Percentiles rank a stretch among this genome's conserved stretches.
Evolutionary conservation across 352 stramenopile genomes (phyloP).

Genomic region (Globisporangium nodosum): DNA sequence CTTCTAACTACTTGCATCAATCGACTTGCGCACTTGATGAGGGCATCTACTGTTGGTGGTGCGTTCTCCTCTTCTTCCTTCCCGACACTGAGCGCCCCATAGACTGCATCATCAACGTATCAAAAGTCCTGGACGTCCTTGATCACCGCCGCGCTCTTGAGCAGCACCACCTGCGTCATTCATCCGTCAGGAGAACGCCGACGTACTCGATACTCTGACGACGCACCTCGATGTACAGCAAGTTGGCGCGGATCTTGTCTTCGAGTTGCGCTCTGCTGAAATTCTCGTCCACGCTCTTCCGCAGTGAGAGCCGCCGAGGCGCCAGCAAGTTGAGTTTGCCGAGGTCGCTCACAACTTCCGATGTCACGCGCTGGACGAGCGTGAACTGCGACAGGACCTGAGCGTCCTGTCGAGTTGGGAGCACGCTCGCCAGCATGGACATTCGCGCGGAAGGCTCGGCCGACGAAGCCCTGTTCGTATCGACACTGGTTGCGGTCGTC

Average conservation of each 20-base stretch:
- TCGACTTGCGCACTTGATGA: not conserved
- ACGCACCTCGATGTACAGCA: slow-evolving; percentile 34
- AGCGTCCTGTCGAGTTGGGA: not conserved
- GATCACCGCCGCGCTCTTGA: slow-evolving; percentile 12
- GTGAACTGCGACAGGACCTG: slow-evolving; percentile 5
- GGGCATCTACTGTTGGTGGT: no score
- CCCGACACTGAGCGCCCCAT: not conserved
- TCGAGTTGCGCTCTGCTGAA: slow-evolving; percentile 14
- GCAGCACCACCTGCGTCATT: slow-evolving; percentile 9
- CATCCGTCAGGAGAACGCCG: not conserved
- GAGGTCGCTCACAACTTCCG: slow-evolving; percentile 2
- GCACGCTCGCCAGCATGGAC: not conserved
- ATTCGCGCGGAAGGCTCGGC: not conserved
- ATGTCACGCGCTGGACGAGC: slow-evolving; percentile 3
- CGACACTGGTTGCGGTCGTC: not conserved
- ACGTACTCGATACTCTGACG: not conserved
- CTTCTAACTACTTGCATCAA: slow-evolving; percentile 2
- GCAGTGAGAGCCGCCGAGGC: slow-evolving; percentile 8
- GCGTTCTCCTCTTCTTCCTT: not conserved
- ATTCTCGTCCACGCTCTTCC: not conserved
- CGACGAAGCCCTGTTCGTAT: not conserved
- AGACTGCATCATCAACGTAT: not conserved
- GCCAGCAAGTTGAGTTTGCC: slow-evolving; percentile 2
- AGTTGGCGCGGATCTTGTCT: slow-evolving; percentile 29
- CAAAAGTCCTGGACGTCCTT: slow-evolving; percentile 8